Evolutionary conservation across 2,329 filamentous ascomycete species (phyloP), one percentile per base, ranked within the genome.

Genomic region (Ophiocordyceps camponoti-rufipedis): DNA sequence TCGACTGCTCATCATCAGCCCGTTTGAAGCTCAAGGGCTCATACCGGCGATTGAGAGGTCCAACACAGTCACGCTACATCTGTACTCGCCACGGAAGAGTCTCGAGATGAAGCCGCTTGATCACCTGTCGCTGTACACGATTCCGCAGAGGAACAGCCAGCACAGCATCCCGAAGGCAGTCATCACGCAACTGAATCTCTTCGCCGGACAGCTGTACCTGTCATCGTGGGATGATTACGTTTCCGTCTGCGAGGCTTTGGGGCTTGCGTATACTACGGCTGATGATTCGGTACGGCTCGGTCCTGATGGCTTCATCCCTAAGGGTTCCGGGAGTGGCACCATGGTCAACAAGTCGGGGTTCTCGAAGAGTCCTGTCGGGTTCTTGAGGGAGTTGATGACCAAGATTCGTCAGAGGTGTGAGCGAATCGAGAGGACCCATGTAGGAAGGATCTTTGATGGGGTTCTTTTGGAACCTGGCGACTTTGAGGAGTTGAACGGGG

Each of bases 141-240:
- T 44, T 13, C 44, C 47, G 2, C 8, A 18, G 14, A 23, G 29
- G 16, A 11, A n/a, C 33, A 9, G 5, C 19, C 18, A 7, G 5
- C 8, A 23, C 16, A 13, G 23, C 2, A 11, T 54, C 47, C 44
- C 50, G 16, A 19, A 11, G 0, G 19, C 45, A 1, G 52, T 72
- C 0, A 56, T 61, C 0, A 58, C 64, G 0, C 64, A 74, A 46
- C 64, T 85, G 0, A 80, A 80, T 41, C 58, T 84, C 0, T 83
- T 84, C 45, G 66, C 80, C 0, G 80, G 80, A 0, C 75, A 80
- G 49, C 62, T 83, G 0, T 83, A 82, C 52, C 62, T 83, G 18
- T 55, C 54, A 0, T 66, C 63, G 0, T 70, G 64, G 41, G 49
- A 59, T 0, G 68, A 80, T 47, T 84, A 82, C 50, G 49, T 56